Evolutionary conservation across 1,139 yeast species (phyloP), one percentile per base, ranked within the genome.

Genomic region (Lodderomyces jiufengensis): DNA sequence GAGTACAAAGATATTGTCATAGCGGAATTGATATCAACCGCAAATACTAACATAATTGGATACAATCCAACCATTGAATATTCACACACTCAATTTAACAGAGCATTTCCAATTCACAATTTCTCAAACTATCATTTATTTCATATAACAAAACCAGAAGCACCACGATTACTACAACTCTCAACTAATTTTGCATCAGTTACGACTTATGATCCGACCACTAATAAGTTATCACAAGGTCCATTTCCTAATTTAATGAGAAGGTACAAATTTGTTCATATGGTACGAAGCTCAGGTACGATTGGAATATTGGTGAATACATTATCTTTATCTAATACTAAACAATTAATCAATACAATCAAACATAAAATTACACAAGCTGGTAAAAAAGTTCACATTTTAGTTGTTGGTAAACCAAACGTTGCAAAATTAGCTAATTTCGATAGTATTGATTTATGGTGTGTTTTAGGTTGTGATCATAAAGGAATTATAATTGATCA

Each of bases 391-490:
- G 92, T 85, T 47, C 92, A 92, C 54, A 73, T 87, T 50, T 88
- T 92, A 63, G 97, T 90, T 5, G 97, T 92, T 6, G 99, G 99
- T 11, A 94, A 94, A 55, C 97, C 97, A n/a, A 92, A 92, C 52
- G 97, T 92, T 4, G 95, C 98, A 27, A 92, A 92, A 52, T 67
- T 92, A 37, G 98, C 98, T 9, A 92, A 92, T 57, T 92, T 94
- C 54, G 97, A 90, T 45, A 80, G 80, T 14, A 76, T 92, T 12
- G 98, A 92, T 49, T 72, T 85, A 20, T 92, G 98, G 97, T 90
- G 95, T 52, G 77, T 92, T 12, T 61, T 92, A 15, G 98, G 98
- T 0, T 94, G 99, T 59, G 90, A 95, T 11, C 88, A 88, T 49
- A 92, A 95, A 39, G 97, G 98, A 4, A 82, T 92, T 13, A 80